phyloP scores from a whole-genome alignment of 2,329 filamentous ascomycete species.

The Apiospora phragmitis region DNA sequence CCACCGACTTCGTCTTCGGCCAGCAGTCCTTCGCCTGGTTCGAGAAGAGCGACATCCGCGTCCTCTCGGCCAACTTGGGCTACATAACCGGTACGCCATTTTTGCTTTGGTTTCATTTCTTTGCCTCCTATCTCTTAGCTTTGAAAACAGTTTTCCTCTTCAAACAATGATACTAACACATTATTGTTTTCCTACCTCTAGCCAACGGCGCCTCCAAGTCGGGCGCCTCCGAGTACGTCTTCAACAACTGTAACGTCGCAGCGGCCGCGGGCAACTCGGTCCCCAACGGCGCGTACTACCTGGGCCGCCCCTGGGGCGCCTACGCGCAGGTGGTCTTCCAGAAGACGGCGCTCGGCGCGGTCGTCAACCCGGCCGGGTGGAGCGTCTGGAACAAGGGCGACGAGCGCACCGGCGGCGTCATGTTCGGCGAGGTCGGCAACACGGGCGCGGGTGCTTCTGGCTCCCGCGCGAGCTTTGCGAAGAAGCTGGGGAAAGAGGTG shows the following conservation, averaged over 20 bases:
- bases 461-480: slow-evolving; percentile 46
- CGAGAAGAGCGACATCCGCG: slow-evolving; percentile 40
- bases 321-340: slow-evolving; percentile 50
- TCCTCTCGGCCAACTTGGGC: slow-evolving; percentile 33
- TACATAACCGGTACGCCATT: slow-evolving; percentile 40
- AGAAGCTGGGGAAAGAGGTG: slow-evolving; percentile 34
- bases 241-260: slow-evolving; percentile 42
- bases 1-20: slow-evolving; percentile 51
- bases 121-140: no score
- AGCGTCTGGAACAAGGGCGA: slow-evolving; percentile 49
- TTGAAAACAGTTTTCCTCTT: no score
- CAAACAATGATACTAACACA: not conserved
- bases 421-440: slow-evolving; percentile 62
- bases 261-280: slow-evolving; percentile 38
- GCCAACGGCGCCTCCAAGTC: slow-evolving; percentile 38
- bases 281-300: slow-evolving; percentile 40
- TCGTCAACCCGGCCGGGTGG: slow-evolving; percentile 63
- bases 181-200: slow-evolving; percentile 14
- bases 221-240: slow-evolving; percentile 42
- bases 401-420: slow-evolving; percentile 49
- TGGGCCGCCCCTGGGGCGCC: slow-evolving; percentile 48
- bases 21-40: slow-evolving; percentile 44
- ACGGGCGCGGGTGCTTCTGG: slow-evolving; percentile 56
- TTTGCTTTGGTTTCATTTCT: no score
- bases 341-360: slow-evolving; percentile 47